phyloP scores from a whole-genome alignment of 176 grass and related monocot species.

The Oropetium thomaeum region DNA sequence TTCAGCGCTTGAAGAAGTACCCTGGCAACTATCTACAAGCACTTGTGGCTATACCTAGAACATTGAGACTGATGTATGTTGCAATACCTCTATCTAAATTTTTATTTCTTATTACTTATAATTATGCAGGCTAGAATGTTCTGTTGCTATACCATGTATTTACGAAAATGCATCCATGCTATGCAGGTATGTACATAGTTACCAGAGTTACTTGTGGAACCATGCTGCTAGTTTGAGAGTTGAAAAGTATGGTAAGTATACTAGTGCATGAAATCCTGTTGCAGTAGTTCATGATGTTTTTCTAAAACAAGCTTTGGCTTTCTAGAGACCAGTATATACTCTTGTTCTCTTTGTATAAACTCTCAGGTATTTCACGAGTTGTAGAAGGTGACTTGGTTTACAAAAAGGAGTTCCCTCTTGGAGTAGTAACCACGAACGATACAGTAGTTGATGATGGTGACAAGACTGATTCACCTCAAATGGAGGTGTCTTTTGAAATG shows the following conservation, averaged over 20 bases:
- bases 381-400: slow-evolving; percentile 88
- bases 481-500: slow-evolving; percentile 51
- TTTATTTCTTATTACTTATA: slow-evolving; percentile 24
- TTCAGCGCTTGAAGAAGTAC: slow-evolving; percentile 89
- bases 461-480: slow-evolving; percentile 37
- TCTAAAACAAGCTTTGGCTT: not conserved
- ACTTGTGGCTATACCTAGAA: slow-evolving; percentile 88
- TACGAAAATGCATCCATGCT: slow-evolving; percentile 25
- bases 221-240: slow-evolving; percentile 92
- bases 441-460: slow-evolving; percentile 45
- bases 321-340: not conserved
- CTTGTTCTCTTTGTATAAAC: slow-evolving; percentile 19
- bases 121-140: not conserved
- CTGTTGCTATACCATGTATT: slow-evolving; percentile 1
- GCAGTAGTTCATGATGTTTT: not conserved
- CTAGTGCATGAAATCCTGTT: slow-evolving; percentile 14
- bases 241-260: slow-evolving; percentile 77
- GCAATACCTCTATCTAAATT: not conserved
- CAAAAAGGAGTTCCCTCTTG: slow-evolving; percentile 47
- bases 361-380: slow-evolving; percentile 77
- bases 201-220: slow-evolving; percentile 98
- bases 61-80: slow-evolving; percentile 84
- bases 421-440: slow-evolving; percentile 29
- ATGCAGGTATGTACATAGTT: slow-evolving; percentile 97
- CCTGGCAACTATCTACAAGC: slow-evolving; percentile 93